A percentile compares a stretch with the other conserved stretches of the same genome.
phyloP scores from a whole-genome alignment of 78 protist genomes.

The Pigoraptor vietnamica region DNA sequence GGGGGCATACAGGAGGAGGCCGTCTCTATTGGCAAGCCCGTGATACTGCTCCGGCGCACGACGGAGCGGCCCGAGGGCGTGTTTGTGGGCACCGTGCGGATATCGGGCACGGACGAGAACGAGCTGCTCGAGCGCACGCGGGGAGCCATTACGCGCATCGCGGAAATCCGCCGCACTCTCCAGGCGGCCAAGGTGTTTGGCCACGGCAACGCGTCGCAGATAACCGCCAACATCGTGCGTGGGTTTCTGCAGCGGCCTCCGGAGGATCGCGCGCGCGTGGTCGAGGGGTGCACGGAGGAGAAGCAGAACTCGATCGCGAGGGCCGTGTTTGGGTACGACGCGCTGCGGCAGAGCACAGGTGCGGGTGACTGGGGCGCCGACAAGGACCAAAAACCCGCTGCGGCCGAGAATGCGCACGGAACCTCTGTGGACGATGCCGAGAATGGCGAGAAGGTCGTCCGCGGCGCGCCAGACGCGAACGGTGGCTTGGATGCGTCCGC shows the following conservation, averaged over 20 bases:
- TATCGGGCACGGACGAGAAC: not conserved
- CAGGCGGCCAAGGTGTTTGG: not conserved
- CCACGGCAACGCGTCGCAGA: not conserved
- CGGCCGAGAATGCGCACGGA: too few species aligned
- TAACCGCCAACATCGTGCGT: not conserved
- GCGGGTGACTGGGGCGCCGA: not conserved
- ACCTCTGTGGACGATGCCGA: too few species aligned
- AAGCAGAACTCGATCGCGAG: not conserved
- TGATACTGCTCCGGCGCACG: not conserved
- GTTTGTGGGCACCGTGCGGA: not conserved
- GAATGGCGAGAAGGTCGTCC: too few species aligned
- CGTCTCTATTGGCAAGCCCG: constrained; percentile 1
- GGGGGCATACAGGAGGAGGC: not conserved
- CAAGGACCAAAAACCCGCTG: too few species aligned
- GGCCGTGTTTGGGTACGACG: not conserved
- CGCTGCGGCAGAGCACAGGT: not conserved
- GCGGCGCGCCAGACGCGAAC: too few species aligned
- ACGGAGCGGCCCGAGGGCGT: not conserved
- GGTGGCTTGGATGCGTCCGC: too few species aligned
- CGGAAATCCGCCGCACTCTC: not conserved
- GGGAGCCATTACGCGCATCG: not conserved
- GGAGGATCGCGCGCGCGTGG: not conserved
- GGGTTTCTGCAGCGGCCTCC: not conserved
- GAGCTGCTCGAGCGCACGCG: not conserved
- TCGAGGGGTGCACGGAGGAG: not conserved